phyloP scores from a whole-genome alignment of 2,329 filamentous ascomycete species.

The Fusarium transvaalense region DNA sequence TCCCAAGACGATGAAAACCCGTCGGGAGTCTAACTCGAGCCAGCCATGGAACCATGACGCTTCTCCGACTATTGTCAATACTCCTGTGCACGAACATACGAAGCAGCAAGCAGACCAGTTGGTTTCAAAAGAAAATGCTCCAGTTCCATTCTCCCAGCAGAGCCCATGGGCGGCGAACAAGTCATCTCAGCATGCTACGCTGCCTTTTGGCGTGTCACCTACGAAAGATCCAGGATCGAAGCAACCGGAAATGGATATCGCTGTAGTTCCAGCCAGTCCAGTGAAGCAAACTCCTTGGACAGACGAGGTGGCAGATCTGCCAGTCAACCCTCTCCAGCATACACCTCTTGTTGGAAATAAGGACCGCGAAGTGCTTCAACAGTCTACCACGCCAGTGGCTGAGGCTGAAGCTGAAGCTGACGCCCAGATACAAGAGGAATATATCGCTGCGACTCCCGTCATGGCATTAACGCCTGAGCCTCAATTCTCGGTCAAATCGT shows the following conservation, averaged over 20 bases:
- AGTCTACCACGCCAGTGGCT: constrained; percentile 6
- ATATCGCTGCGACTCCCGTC: neutral
- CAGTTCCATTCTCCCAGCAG: constrained; percentile 43
- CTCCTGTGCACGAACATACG: neutral
- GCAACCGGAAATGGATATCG: constrained; percentile 2
- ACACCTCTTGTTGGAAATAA: constrained; percentile 1
- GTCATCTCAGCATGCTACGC: constrained; percentile 40
- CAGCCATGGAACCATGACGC: constrained; percentile 2
- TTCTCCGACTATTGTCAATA: neutral
- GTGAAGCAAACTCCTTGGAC: constrained; percentile 44
- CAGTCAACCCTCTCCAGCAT: neutral
- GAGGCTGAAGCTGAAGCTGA: constrained; percentile 4
- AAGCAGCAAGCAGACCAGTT: neutral
- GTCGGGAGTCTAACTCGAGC: neutral
- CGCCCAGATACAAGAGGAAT: constrained; percentile 15
- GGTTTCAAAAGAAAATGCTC: neutral
- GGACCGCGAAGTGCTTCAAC: neutral
- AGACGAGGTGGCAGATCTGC: neutral
- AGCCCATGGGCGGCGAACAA: constrained; percentile 43
- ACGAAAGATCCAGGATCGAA: neutral
- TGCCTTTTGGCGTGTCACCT: constrained; percentile 8
- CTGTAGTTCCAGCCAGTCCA: constrained; percentile 1
- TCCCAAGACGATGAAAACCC: neutral
- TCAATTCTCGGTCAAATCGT: constrained; percentile 63
- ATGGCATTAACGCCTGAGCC: constrained; percentile 59